A percentile compares a stretch with the other conserved stretches of the same genome.
Evolutionary conservation across 1,139 yeast genomes (phyloP).

Genomic region (Pichia kudriavzevii): DNA sequence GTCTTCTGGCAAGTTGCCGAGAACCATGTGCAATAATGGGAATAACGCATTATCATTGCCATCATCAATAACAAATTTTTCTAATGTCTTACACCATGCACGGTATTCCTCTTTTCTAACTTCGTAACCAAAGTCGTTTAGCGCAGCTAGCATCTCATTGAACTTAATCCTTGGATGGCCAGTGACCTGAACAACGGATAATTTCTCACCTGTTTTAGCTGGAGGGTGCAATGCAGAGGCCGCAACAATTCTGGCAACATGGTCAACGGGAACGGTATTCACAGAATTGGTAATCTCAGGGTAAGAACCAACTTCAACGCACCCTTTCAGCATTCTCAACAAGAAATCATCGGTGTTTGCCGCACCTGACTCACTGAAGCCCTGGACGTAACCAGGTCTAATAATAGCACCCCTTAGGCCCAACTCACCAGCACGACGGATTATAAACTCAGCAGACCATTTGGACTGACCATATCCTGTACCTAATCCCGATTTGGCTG

Average conservation of each 20-base stretch:
- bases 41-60: constrained; percentile 77
- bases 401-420: constrained; percentile 86
- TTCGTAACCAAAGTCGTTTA: constrained; percentile 65
- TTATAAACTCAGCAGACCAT: constrained; percentile 92
- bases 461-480: constrained; percentile 96
- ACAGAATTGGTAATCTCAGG: constrained; percentile 86
- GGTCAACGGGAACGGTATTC: constrained; percentile 97
- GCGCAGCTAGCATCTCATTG: constrained; percentile 61
- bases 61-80: constrained; percentile 60
- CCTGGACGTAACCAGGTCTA: constrained; percentile 95
- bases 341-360: constrained; percentile 95
- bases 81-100: constrained; percentile 71
- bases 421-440: constrained; percentile 76
- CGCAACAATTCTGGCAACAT: constrained; percentile 85
- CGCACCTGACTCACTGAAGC: constrained; percentile 75
- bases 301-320: constrained; percentile 74
- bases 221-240: constrained; percentile 82
- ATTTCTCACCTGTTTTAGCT: constrained; percentile 25
- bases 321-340: constrained; percentile 88
- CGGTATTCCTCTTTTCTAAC: constrained; percentile 59
- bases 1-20: constrained; percentile 83
- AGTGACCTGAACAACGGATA: constrained; percentile 89
- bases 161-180: constrained; percentile 88
- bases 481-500: constrained; percentile 74
- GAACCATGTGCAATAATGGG: constrained; percentile 88